phyloP scores from a whole-genome alignment of 2,329 filamentous ascomycete species.

The Fusarium solani-melongenae region DNA sequence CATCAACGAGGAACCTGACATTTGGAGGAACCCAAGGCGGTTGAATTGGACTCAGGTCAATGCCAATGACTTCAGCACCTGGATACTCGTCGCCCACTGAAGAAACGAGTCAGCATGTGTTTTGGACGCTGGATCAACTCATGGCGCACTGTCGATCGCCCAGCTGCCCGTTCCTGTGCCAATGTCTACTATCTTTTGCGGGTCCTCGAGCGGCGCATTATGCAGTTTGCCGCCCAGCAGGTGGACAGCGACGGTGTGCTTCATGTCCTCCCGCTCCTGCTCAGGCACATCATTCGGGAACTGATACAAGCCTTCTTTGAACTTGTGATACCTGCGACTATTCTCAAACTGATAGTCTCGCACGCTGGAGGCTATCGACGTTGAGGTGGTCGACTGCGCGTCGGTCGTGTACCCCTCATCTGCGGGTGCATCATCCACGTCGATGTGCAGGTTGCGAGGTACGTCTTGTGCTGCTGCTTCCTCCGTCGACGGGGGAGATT shows the following conservation, averaged over 20 bases:
- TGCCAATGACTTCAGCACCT: constrained; percentile 50
- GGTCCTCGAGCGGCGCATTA: constrained; percentile 54
- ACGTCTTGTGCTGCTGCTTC: neutral
- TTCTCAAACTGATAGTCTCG: constrained; percentile 57
- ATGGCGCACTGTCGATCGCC: constrained; percentile 56
- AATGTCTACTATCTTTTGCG: constrained; percentile 54
- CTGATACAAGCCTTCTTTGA: constrained; percentile 51
- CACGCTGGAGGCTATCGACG: constrained; percentile 45
- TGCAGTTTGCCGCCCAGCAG: constrained; percentile 52
- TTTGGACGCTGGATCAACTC: neutral
- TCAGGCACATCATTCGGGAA: constrained; percentile 58
- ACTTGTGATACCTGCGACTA: constrained; percentile 55
- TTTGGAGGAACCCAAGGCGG: constrained; percentile 54
- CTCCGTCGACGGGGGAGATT: neutral
- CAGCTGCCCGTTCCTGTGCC: constrained; percentile 53
- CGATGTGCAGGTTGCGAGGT: constrained; percentile 18
- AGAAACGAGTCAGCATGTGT: neutral
- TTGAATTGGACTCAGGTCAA: constrained; percentile 55
- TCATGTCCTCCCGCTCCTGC: constrained; percentile 57
- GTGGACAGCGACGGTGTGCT: constrained; percentile 52
- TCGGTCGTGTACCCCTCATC: constrained; percentile 34
- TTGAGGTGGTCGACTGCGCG: constrained; percentile 17
- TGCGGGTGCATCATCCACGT: constrained; percentile 1
- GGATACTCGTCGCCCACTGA: constrained; percentile 53
- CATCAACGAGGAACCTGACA: constrained; percentile 53